Evolutionary conservation across 176 grass and related monocot genomes (phyloP), one percentile per base, ranked within the genome.

Genomic region (Tillandsia leiboldiana): DNA sequence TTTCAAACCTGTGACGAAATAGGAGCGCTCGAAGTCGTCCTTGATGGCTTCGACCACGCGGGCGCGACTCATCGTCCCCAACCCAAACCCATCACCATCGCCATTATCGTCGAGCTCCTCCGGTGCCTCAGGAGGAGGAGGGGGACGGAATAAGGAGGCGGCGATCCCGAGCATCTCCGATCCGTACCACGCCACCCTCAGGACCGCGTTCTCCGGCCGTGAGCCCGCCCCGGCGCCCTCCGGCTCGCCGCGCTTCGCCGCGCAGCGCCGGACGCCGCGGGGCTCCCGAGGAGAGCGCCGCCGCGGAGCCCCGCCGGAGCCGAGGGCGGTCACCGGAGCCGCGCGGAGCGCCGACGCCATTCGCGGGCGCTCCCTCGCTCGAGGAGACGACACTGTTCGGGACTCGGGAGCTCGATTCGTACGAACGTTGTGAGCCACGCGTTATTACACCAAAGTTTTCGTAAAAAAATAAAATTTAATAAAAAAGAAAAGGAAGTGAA

Each of bases 91-190:
- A 23, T 14, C 58, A 2, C 17, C 72, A 26, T 67, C 58, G 4
- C 17, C 72, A 26, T 67, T 66, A 10, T 1, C 15, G 9, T 53
- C 67, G 0, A 26, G 50, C 17, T 80, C 62, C 49, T 67, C 71
- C 33, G 50, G 14, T 0, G 12, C 47, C 24, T 68, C 73, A 1
- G 65, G 3, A 7, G 83, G 62, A 14, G 66, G 48, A 53, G 74
- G 72, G 9, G 76, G 78, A 7, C 88, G 76, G 79, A 91, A 81
- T 23, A 87, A 68, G 9, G 86, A 96, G 5, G 81, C 88, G 26
- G 86, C 92, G 75, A 96, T 69, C 72, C 92, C 88, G 14, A 97
- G 94, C 17, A 87, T 69, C 77, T 97, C 89, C 48, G 94, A 97
- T 48, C 89, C 86, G 79, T 97, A 97, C 94, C 86, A 97, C 3